A percentile compares a stretch with the other conserved stretches of the same genome.
Conservation (phyloP, 768 basidiomycete genomes). For the Inosperma sp. region DNA sequence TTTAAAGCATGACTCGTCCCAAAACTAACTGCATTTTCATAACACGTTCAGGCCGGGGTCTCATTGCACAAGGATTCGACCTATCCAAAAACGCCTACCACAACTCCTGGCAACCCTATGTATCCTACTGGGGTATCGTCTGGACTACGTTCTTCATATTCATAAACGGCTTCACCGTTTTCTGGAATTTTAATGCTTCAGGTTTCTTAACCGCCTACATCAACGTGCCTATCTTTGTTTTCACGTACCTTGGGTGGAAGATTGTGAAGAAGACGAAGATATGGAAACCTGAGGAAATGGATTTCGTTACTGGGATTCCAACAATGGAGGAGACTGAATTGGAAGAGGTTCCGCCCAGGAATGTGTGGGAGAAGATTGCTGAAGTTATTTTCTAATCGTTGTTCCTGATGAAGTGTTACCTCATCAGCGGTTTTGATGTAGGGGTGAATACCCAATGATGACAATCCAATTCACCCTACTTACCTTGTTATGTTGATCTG, state of each 20-base stretch:
- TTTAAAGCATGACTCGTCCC: background rate
- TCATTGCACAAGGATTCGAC: conserved; percentile 60
- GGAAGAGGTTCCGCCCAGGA: too few relatives aligned
- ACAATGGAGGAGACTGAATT: too few relatives aligned
- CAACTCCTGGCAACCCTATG: conserved; percentile 58
- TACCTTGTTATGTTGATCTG: too few relatives aligned
- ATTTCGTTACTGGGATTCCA: too few relatives aligned
- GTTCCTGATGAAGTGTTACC: too few relatives aligned
- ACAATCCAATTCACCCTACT: too few relatives aligned
- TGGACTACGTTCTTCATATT: conserved; percentile 61
- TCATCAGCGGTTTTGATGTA: too few relatives aligned
- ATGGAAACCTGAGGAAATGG: too few relatives aligned
- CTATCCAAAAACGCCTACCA: conserved; percentile 60
- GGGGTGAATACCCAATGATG: too few relatives aligned
- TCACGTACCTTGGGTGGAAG: conserved; percentile 44
- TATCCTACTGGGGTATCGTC: conserved; percentile 65
- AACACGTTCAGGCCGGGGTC: conserved; percentile 50
- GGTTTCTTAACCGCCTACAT: conserved; percentile 45
- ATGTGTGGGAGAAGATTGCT: too few relatives aligned
- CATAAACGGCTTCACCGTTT: conserved; percentile 50
- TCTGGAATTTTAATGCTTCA: conserved; percentile 56
- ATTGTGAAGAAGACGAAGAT: conserved; percentile 31
- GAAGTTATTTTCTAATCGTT: too few relatives aligned
- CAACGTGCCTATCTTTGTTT: conserved; percentile 43
- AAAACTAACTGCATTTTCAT: background rate